Base-by-base conservation (phyloP, 2,329 filamentous ascomycete species). In the Aspergillus sp. region DNA sequence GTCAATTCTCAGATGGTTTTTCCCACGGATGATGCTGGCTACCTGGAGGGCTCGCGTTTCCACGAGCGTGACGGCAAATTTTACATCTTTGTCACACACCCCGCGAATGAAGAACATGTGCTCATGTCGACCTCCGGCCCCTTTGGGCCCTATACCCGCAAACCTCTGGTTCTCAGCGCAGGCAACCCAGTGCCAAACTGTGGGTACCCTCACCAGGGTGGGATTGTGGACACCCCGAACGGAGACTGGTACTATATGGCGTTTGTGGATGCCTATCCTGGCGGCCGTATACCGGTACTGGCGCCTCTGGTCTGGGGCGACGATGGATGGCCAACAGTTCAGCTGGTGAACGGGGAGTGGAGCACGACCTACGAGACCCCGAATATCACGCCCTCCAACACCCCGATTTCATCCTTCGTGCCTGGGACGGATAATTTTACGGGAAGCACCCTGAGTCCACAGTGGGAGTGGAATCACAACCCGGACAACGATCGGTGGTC, bases 391-490 rank as follows among this genome's bases (percentile, higher is more conserved):
- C 26, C 26, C 3, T 9, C 26, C 9, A 30, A 30, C 26, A 30
- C 26, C 10, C 26, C 26, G 26, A 8, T 30, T 3, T 30, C 26
- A 11, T 30, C 26, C 10, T 30, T 30, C 9, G 26, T 10, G 26
- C 26, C 26, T 30, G 26, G 26, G 10, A 30, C 26, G 26, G 79
- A 84, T 52, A 62, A 53, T 0, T 84, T 84, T 55, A 45, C 55
- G 0, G 77, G 76, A 0, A 60, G 66, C 0, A 55, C 65, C 0
- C 69, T 84, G 1, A 63, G 69, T 7, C 70, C 73, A 0, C 67
- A 75, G 2, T 85, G 79, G 79, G 82, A 85, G 62, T 85, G 82
- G 81, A 85, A 85, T 60, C 82, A 84, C 58, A 84, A 84, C 62
- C 82, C 82, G 0, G 80, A 84, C 50, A 71, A 66, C 1, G 68